Percentiles rank a stretch among this genome's conserved stretches.
Evolutionary conservation across 2,329 filamentous ascomycete genomes (phyloP).

Genomic region (Leptosphaerulina australis): DNA sequence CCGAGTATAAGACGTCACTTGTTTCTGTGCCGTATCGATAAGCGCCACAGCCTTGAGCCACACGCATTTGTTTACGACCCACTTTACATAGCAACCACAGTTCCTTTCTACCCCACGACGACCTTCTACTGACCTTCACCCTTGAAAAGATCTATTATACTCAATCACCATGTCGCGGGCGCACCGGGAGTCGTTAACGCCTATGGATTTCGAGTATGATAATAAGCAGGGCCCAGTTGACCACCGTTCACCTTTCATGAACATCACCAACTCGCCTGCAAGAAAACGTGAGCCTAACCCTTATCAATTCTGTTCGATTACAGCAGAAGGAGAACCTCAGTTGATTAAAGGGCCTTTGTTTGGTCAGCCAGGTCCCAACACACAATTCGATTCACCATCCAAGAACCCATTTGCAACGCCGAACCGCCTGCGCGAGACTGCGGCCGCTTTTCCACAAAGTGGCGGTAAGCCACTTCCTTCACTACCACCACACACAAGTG

Average conservation of each 20-base stretch:
- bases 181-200: constrained; percentile 51
- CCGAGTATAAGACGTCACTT: constrained; percentile 7
- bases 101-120: constrained; percentile 15
- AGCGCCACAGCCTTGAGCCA: constrained; percentile 3
- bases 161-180: constrained; percentile 32
- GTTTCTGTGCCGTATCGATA: constrained; percentile 4
- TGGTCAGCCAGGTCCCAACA: constrained; percentile 38
- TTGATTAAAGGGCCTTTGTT: constrained; percentile 3
- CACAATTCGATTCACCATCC: constrained; percentile 53
- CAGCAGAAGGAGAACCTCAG: constrained; percentile 19
- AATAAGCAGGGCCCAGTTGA: constrained; percentile 56
- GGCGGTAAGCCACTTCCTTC: constrained; percentile 49
- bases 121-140: constrained; percentile 1
- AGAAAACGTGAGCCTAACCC: constrained; percentile 49
- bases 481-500: constrained; percentile 39
- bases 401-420: constrained; percentile 52
- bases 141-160: background rate
- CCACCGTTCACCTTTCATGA: constrained; percentile 55
- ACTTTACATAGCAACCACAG: constrained; percentile 13
- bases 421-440: constrained; percentile 55
- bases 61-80: constrained; percentile 14
- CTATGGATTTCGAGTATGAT: constrained; percentile 62
- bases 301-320: constrained; percentile 6
- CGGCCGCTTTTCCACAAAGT: constrained; percentile 54
- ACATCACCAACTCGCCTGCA: constrained; percentile 35